A percentile compares a stretch with the other conserved stretches of the same genome.
These are phyloP conservation scores for Colletotrichum sp. DNA, from an alignment of 2,329 filamentous ascomycete genomes.

Conservation along the genomic window DNA sequence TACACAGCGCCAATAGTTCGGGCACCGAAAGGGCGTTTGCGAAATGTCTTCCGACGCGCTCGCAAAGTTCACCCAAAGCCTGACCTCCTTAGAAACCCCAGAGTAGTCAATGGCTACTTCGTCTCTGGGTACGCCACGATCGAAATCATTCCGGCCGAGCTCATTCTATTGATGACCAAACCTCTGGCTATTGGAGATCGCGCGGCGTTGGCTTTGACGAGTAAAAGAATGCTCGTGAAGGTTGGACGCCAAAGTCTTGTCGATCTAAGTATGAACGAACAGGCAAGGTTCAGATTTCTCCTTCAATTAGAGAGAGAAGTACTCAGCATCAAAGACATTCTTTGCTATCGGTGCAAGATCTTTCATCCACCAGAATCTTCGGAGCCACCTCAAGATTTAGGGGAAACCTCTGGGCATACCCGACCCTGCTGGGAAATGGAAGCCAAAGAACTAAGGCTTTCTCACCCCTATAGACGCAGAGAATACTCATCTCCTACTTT, in stretches of 20 bases:
- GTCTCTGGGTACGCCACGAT: neutral
- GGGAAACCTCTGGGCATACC: fast-evolving
- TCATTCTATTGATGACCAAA: fast-evolving
- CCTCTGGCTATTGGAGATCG: fast-evolving
- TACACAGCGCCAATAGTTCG: neutral
- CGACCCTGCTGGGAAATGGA: neutral
- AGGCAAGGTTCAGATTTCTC: too few relatives aligned
- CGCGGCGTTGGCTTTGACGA: fast-evolving
- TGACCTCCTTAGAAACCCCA: neutral
- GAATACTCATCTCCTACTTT: neutral
- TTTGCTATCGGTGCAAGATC: fast-evolving
- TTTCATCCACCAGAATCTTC: neutral
- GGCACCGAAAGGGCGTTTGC: neutral
- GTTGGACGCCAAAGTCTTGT: neutral
- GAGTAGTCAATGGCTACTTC: neutral
- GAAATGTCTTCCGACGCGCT: neutral
- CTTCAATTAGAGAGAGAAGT: fast-evolving
- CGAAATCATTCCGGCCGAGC: neutral
- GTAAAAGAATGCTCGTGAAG: neutral
- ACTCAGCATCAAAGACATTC: fast-evolving
- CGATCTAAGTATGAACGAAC: too few relatives aligned
- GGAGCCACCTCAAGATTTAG: neutral
- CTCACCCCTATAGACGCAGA: too few relatives aligned
- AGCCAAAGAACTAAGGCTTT: too few relatives aligned
- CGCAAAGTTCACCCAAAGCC: neutral